Percentiles rank a stretch among this genome's conserved stretches.
Evolutionary conservation across 2,329 filamentous ascomycete genomes (phyloP).

Genomic region (Phyllosticta capitalensis): DNA sequence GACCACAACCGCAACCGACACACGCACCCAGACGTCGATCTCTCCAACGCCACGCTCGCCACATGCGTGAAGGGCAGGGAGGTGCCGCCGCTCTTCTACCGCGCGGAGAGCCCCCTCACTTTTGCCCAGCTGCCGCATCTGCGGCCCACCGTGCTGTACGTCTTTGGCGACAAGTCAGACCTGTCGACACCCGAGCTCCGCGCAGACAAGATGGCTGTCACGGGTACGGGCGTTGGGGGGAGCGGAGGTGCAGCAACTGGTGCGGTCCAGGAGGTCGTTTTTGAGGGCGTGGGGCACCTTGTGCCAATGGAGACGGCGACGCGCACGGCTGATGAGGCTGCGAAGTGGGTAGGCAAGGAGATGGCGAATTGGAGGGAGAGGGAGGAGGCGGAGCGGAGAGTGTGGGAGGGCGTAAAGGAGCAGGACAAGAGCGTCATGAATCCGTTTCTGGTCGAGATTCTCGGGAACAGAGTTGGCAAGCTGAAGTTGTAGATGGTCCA

Average conservation of each 20-base stretch:
- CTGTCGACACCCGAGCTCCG: constrained; percentile 45
- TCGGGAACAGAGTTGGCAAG: background rate
- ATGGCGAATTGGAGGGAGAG: constrained; percentile 14
- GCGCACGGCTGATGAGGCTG: constrained; percentile 49
- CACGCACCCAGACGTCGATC: constrained; percentile 17
- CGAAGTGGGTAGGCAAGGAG: constrained; percentile 14
- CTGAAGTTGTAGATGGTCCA: background rate
- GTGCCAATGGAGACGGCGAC: constrained; percentile 71
- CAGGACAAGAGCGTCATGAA: background rate
- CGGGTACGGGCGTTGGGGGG: constrained; percentile 57
- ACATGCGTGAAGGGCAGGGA: constrained; percentile 24
- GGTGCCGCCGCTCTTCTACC: constrained; percentile 49
- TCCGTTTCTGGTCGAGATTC: background rate
- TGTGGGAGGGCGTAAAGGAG: background rate
- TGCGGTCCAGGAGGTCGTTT: constrained; percentile 54
- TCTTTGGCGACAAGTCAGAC: constrained; percentile 54
- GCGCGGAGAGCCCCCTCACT: constrained; percentile 51
- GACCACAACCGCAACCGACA: constrained; percentile 12
- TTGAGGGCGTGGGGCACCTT: constrained; percentile 64
- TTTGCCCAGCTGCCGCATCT: constrained; percentile 50
- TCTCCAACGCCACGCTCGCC: constrained; percentile 23
- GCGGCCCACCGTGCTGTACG: constrained; percentile 57
- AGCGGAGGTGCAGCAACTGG: constrained; percentile 56
- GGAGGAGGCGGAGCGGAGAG: constrained; percentile 1
- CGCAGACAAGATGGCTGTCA: constrained; percentile 52